phyloP scores from a whole-genome alignment of 2,329 filamentous ascomycete species.

The Coleophoma eucalyptorum region DNA sequence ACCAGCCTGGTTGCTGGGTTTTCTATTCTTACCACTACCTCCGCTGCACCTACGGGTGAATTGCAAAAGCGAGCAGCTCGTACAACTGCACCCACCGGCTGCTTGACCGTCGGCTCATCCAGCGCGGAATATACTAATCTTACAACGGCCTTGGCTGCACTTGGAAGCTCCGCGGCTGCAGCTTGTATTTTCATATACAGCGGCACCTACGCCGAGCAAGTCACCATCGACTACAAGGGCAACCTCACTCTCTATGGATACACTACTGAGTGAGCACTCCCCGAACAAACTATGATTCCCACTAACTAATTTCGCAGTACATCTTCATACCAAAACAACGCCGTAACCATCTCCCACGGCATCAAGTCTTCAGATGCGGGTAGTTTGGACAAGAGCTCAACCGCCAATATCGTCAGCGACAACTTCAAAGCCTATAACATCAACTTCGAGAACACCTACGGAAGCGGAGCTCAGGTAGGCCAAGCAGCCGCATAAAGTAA shows the following conservation, averaged over 20 bases:
- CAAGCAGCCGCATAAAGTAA: not conserved
- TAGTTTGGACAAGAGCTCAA: slow-evolving; percentile 35
- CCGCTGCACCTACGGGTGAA: not conserved
- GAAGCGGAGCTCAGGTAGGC: slow-evolving; percentile 36
- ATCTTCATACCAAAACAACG: slow-evolving; percentile 5
- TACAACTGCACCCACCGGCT: not conserved
- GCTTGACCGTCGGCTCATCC: not conserved
- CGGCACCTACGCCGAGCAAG: slow-evolving; percentile 48
- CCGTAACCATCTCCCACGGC: slow-evolving; percentile 6
- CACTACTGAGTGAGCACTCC: slow-evolving; percentile 30
- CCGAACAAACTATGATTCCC: no score
- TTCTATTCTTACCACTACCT: not conserved
- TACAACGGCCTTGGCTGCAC: not conserved
- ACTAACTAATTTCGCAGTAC: slow-evolving; percentile 2
- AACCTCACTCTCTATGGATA: slow-evolving; percentile 38
- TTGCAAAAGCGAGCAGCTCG: not conserved
- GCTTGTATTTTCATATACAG: slow-evolving; percentile 44
- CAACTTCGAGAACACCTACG: slow-evolving; percentile 44
- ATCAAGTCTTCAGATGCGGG: slow-evolving; percentile 7
- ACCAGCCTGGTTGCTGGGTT: not conserved
- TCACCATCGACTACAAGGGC: slow-evolving; percentile 33
- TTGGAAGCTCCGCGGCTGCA: not conserved
- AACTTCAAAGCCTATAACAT: slow-evolving; percentile 50
- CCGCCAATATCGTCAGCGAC: slow-evolving; percentile 42
- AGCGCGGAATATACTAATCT: not conserved